phyloP scores from a whole-genome alignment of 306 rosid species.

The Crataegus laevigata region DNA sequence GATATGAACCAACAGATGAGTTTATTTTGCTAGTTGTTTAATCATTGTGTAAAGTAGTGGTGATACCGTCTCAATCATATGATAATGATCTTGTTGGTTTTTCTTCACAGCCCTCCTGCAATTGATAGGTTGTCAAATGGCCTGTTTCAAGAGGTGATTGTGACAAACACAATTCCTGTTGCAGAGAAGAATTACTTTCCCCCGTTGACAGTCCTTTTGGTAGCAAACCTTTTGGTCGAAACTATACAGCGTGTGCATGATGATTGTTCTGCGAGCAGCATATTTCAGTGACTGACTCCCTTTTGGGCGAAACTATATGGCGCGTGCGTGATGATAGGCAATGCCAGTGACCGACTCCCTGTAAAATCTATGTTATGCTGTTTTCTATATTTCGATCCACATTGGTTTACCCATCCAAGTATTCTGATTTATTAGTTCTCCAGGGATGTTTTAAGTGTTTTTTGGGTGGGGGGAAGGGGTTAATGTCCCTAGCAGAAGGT shows the following conservation, averaged over 20 bases:
- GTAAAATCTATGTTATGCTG: neutral
- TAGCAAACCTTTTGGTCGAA: constrained; percentile 89
- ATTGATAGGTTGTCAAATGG: constrained; percentile 85
- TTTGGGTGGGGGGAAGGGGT: too few species aligned
- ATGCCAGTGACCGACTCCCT: neutral
- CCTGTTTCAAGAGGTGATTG: constrained; percentile 85
- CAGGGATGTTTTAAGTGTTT: neutral
- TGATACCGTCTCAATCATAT: neutral
- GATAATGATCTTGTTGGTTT: neutral
- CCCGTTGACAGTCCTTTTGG: constrained; percentile 83
- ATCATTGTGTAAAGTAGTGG: neutral
- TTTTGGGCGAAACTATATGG: constrained; percentile 96
- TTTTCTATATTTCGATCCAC: neutral
- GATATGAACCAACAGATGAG: neutral
- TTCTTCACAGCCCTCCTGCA: constrained; percentile 71
- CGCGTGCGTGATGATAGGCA: constrained; percentile 41
- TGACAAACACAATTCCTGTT: constrained; percentile 80
- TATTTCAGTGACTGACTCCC: constrained; percentile 40
- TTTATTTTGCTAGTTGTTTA: neutral
- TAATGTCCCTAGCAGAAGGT: too few species aligned
- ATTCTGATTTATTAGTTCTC: neutral
- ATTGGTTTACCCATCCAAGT: neutral
- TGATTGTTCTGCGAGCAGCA: constrained; percentile 86
- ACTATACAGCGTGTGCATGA: constrained; percentile 94
- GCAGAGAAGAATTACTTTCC: constrained; percentile 79